Conservation (phyloP, 306 rosid species). For the Quercus cerris region DNA sequence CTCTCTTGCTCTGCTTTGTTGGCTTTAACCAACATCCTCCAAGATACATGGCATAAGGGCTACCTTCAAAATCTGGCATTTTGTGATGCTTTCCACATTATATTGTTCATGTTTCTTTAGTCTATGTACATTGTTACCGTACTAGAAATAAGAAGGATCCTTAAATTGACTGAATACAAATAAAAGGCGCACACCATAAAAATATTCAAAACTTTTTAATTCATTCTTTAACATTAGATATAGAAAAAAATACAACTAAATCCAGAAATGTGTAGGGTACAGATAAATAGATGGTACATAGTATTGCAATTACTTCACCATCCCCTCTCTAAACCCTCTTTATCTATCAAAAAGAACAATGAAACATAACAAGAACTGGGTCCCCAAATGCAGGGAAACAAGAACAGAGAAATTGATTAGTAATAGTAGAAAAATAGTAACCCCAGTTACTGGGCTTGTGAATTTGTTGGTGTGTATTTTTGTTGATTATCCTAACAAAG, state of each 20-base stretch:
- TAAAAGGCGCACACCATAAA: neutral
- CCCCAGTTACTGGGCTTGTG: conserved; percentile 17
- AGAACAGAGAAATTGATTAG: conserved; percentile 21
- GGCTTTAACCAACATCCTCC: no score
- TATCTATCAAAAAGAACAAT: conserved; percentile 20
- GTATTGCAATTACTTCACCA: conserved; percentile 13
- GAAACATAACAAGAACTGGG: conserved; percentile 24
- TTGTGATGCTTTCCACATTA: neutral
- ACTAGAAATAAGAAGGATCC: neutral
- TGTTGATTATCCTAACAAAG: conserved; percentile 42
- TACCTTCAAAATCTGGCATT: neutral
- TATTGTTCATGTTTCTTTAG: neutral
- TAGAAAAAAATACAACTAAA: conserved; percentile 4
- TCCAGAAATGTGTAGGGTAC: conserved; percentile 17
- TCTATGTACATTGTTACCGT: neutral
- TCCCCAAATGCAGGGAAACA: conserved; percentile 58
- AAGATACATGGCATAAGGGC: neutral
- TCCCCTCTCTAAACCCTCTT: conserved; percentile 26
- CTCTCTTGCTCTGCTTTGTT: no score
- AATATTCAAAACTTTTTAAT: neutral
- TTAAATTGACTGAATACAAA: neutral
- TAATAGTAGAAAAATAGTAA: conserved; percentile 18
- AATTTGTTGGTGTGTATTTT: neutral
- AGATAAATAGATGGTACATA: conserved; percentile 18
- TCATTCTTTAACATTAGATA: conserved; percentile 8